phyloP scores from a whole-genome alignment of 164 flowering plant genomes.

The Brasenia schreberi region DNA sequence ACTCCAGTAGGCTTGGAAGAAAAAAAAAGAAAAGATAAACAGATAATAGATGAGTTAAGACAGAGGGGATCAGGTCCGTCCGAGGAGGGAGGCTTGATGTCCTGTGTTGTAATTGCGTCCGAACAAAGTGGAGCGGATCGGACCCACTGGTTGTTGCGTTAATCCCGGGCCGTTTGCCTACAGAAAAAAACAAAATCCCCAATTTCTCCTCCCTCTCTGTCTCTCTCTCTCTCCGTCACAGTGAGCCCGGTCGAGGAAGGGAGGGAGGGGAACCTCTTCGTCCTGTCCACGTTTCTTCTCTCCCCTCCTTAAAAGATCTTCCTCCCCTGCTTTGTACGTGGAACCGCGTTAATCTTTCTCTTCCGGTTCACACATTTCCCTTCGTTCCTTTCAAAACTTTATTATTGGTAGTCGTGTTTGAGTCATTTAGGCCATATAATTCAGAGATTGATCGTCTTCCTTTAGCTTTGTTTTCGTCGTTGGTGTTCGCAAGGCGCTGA shows the following conservation, averaged over 20 bases:
- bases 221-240: not conserved
- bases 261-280: not conserved
- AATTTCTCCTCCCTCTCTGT: not conserved
- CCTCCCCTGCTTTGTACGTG: not conserved
- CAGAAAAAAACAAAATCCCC: not conserved
- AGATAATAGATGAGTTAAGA: no score
- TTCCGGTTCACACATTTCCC: not conserved
- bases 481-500: no score
- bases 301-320: not conserved
- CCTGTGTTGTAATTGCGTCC: not conserved
- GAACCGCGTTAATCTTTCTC: not conserved
- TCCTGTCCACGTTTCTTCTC: not conserved
- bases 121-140: not conserved
- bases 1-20: no score
- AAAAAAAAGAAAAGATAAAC: no score
- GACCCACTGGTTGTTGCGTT: not conserved
- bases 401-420: not conserved
- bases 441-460: not conserved
- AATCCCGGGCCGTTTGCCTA: not conserved
- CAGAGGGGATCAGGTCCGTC: not conserved
- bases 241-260: not conserved
- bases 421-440: not conserved
- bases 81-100: not conserved
- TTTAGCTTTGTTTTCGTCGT: not conserved
- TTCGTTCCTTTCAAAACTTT: not conserved